Evolutionary conservation across 2,329 filamentous ascomycete genomes (phyloP).

Genomic region (Fusarium cicatricum): DNA sequence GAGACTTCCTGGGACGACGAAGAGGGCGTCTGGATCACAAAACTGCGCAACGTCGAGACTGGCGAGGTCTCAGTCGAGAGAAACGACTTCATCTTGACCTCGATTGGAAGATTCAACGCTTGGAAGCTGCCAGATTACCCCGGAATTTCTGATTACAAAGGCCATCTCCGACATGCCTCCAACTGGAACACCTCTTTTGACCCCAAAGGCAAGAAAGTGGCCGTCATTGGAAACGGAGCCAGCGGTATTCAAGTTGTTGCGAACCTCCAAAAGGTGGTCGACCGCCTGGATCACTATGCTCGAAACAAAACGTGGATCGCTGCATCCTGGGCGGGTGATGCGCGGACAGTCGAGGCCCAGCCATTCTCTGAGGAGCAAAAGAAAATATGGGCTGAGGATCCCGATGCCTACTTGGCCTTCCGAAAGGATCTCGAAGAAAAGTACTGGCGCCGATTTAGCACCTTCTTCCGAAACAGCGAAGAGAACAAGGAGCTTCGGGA

Average conservation of each 20-base stretch:
- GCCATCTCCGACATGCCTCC: conserved; percentile 66
- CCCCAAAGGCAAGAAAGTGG: conserved; percentile 58
- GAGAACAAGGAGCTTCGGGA: conserved; percentile 58
- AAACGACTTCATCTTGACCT: conserved; percentile 69
- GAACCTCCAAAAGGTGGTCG: conserved; percentile 58
- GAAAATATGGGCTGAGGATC: conserved; percentile 63
- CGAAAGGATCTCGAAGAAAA: conserved; percentile 65
- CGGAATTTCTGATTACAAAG: conserved; percentile 63
- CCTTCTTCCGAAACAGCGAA: conserved; percentile 62
- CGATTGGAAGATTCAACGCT: conserved; percentile 71
- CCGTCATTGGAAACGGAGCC: conserved; percentile 70
- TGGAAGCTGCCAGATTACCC: conserved; percentile 70
- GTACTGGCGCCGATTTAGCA: conserved; percentile 67
- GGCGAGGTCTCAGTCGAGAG: conserved; percentile 53
- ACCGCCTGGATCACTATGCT: conserved; percentile 69
- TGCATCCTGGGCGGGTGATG: conserved; percentile 64
- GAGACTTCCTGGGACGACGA: conserved; percentile 62
- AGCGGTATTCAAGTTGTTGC: conserved; percentile 66
- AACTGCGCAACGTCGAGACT: conserved; percentile 51
- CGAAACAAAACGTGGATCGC: conserved; percentile 74
- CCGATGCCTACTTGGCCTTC: conserved; percentile 66
- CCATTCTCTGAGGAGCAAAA: conserved; percentile 63
- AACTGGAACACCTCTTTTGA: conserved; percentile 65
- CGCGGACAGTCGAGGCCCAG: conserved; percentile 64
- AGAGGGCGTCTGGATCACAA: conserved; percentile 64